These are phyloP conservation scores for Rhodosporidiobolus odoratus DNA, from an alignment of 768 basidiomycete species.

Conservation along the genomic window DNA sequence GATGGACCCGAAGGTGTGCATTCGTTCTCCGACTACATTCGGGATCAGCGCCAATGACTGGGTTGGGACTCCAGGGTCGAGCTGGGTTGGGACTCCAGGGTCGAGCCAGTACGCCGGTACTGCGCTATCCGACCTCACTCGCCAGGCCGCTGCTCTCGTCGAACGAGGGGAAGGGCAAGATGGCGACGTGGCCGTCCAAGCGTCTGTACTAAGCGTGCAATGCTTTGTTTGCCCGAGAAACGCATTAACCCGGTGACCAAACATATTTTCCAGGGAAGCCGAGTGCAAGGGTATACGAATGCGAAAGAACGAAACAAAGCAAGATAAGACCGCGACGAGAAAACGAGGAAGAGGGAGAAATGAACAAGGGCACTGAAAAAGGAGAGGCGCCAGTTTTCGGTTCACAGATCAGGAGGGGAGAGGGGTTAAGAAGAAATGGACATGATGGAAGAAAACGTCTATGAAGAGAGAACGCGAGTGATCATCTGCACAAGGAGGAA, in stretches of 20 bases:
- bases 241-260: no score
- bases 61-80: no score
- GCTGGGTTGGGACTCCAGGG: no score
- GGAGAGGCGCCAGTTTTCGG: neutral
- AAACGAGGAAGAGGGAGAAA: neutral
- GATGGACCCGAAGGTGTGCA: slow-evolving; percentile 31
- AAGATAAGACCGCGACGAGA: neutral
- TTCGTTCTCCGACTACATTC: no score
- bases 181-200: neutral
- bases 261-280: no score
- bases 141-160: slow-evolving; percentile 22
- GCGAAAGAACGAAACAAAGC: neutral
- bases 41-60: neutral
- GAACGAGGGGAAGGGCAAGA: neutral
- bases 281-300: neutral
- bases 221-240: no score
- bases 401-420: neutral
- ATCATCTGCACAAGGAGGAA: neutral
- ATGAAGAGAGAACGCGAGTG: neutral
- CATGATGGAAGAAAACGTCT: neutral
- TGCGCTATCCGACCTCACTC: slow-evolving; percentile 24
- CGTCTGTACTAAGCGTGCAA: slow-evolving; percentile 5
- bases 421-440: neutral
- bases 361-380: neutral
- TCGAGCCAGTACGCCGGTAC: slow-evolving; percentile 19